Evolutionary conservation across 73 alveolate species (phyloP).

Genomic region (Paramecium pentaurelia): DNA sequence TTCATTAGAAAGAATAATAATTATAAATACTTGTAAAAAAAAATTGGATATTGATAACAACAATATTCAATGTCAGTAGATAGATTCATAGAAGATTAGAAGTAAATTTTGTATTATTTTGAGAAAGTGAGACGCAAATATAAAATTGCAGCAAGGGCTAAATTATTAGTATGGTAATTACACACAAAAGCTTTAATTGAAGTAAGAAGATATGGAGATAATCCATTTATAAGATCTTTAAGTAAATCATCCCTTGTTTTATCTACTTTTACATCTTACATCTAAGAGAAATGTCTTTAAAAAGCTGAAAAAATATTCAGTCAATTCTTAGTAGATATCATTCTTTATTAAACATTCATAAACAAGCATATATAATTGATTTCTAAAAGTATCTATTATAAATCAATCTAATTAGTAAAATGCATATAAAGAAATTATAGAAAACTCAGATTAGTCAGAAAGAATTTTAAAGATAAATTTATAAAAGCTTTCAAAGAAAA

Average conservation of each 20-base stretch:
- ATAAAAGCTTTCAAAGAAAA: not conserved
- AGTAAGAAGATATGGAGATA: not conserved
- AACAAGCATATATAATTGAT: not conserved
- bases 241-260: not conserved
- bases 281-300: not conserved
- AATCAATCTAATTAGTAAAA: not conserved
- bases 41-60: not conserved
- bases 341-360: not conserved
- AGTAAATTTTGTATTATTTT: not conserved
- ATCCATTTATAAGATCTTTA: not conserved
- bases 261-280: not conserved
- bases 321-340: not conserved
- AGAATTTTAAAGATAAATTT: not conserved
- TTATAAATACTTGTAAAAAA: not conserved
- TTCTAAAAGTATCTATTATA: not conserved
- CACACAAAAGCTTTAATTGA: not conserved
- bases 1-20: not conserved
- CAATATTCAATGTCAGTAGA: not conserved
- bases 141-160: not conserved
- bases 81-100: not conserved
- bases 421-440: not conserved
- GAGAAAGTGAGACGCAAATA: not conserved
- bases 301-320: not conserved
- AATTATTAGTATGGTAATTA: not conserved
- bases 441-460: not conserved